Evolutionary conservation across 2,329 filamentous ascomycete genomes (phyloP).

Genomic region (Cladosporium halotolerans): DNA sequence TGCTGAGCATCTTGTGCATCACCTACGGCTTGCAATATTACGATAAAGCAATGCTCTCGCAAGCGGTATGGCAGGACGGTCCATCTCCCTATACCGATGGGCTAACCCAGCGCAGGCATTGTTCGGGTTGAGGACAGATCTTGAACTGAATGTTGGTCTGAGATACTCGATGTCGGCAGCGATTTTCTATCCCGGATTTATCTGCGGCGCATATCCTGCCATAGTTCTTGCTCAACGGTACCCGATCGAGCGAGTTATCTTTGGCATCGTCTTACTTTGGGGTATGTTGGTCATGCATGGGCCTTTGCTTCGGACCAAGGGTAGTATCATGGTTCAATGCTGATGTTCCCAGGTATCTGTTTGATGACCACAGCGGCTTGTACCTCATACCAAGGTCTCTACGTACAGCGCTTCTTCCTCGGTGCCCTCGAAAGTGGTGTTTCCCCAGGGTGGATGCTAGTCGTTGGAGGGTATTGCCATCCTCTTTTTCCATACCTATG

Average conservation of each 20-base stretch:
- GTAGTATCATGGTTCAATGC: too few relatives aligned
- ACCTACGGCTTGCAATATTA: slow-evolving; percentile 46
- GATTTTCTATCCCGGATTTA: slow-evolving; percentile 47
- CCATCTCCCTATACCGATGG: not conserved
- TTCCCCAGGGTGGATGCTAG: slow-evolving; percentile 63
- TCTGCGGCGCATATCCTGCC: slow-evolving; percentile 43
- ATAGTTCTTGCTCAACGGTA: slow-evolving; percentile 40
- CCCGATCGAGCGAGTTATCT: slow-evolving; percentile 42
- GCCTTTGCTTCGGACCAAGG: not conserved
- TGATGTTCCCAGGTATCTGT: slow-evolving; percentile 6
- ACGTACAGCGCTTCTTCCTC: slow-evolving; percentile 77
- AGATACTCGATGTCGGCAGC: slow-evolving; percentile 41
- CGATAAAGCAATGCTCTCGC: slow-evolving; percentile 49
- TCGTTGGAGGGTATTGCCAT: slow-evolving; percentile 67
- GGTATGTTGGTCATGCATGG: slow-evolving; percentile 21
- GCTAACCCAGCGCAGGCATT: slow-evolving; percentile 28
- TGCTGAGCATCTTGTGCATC: slow-evolving; percentile 42
- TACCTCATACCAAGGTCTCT: slow-evolving; percentile 66
- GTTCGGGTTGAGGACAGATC: slow-evolving; percentile 38
- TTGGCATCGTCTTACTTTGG: slow-evolving; percentile 33
- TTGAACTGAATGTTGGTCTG: slow-evolving; percentile 36
- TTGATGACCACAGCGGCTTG: slow-evolving; percentile 36
- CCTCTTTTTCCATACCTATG: not conserved
- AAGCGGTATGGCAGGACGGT: slow-evolving; percentile 37
- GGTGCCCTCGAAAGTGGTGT: slow-evolving; percentile 51